Evolutionary conservation across 495 filamentous ascomycete species (phyloP).

Genomic region (Xanthoparmelia taractica): DNA sequence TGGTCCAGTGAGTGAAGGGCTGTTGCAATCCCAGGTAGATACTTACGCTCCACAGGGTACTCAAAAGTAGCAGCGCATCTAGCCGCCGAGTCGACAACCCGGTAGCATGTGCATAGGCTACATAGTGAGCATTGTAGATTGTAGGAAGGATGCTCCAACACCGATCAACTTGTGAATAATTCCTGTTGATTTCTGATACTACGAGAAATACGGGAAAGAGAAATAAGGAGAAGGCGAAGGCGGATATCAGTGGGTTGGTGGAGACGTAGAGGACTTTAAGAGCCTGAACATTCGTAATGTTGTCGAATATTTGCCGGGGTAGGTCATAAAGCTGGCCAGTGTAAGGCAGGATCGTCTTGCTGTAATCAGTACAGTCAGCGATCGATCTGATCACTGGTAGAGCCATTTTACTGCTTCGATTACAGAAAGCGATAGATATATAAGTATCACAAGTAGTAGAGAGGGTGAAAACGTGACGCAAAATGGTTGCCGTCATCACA

Average conservation of each 20-base stretch:
- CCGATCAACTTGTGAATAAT: slow-evolving; percentile 92
- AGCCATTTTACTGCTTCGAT: slow-evolving; percentile 40
- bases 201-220: slow-evolving; percentile 63
- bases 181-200: slow-evolving; percentile 72
- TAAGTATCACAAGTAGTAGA: no score
- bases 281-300: slow-evolving; percentile 47
- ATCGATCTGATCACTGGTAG: slow-evolving; percentile 59
- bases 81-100: slow-evolving; percentile 65
- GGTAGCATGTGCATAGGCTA: slow-evolving; percentile 64
- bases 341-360: slow-evolving; percentile 63
- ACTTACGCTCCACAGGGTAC: slow-evolving; percentile 74
- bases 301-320: slow-evolving; percentile 53
- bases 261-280: slow-evolving; percentile 63
- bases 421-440: neutral
- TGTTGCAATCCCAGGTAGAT: neutral
- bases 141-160: slow-evolving; percentile 85
- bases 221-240: slow-evolving; percentile 61
- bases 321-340: slow-evolving; percentile 69
- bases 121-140: slow-evolving; percentile 82
- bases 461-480: no score
- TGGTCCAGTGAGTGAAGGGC: slow-evolving; percentile 29
- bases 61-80: slow-evolving; percentile 65
- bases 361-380: slow-evolving; percentile 63
- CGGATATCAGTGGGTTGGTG: slow-evolving; percentile 81
- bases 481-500: neutral